Conservation (phyloP, 2,329 filamentous ascomycete species). For the Penicillium nordicum region DNA sequence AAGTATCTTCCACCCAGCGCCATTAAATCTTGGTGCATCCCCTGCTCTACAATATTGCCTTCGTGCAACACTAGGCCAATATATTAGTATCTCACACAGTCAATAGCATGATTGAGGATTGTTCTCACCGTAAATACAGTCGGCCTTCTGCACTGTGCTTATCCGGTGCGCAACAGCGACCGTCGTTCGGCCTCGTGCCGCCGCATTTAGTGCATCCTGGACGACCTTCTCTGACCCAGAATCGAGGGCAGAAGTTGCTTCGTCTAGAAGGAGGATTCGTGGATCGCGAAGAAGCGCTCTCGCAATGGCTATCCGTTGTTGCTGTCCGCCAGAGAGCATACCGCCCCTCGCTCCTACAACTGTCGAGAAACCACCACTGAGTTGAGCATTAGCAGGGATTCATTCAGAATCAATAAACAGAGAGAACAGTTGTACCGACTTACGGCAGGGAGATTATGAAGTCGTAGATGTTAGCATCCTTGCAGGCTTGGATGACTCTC, state of each 20-base stretch:
- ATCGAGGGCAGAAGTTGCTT: slow-evolving; percentile 55
- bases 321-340: slow-evolving; percentile 84
- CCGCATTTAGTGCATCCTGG: background rate
- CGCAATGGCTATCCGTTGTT: slow-evolving; percentile 90
- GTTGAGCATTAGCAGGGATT: slow-evolving; percentile 71
- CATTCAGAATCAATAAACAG: slow-evolving; percentile 47
- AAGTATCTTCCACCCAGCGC: too few relatives aligned
- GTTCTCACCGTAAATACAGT: background rate
- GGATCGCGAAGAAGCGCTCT: slow-evolving; percentile 83
- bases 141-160: slow-evolving; percentile 42
- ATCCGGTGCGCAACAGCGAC: slow-evolving; percentile 77
- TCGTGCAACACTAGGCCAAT: too few relatives aligned
- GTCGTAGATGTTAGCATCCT: background rate
- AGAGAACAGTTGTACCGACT: background rate
- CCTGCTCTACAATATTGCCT: too few relatives aligned
- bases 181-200: background rate
- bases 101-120: too few relatives aligned
- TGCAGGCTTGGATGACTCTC: slow-evolving; percentile 13
- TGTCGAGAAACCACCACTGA: slow-evolving; percentile 82
- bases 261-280: slow-evolving; percentile 79
- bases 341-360: slow-evolving; percentile 82
- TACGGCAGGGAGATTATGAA: slow-evolving; percentile 25
- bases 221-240: background rate
- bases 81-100: too few relatives aligned
- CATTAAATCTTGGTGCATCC: too few relatives aligned